Evolutionary conservation across 257 asterid genomes (phyloP).

Genomic region (Solanum clarkiae): DNA sequence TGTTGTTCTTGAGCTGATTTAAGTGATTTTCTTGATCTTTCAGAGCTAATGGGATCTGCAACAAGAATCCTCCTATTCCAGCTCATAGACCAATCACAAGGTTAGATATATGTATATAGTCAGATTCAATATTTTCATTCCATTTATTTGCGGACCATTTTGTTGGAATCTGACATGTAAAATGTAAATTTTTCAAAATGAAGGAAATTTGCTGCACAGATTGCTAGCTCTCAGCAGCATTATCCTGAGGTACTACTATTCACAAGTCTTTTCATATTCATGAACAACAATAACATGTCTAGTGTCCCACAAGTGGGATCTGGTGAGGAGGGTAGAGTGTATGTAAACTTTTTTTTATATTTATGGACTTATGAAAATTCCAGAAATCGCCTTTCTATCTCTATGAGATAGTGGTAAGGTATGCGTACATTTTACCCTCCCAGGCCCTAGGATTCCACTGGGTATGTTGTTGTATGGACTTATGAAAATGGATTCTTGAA

Average conservation of each 20-base stretch:
- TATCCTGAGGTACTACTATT: constrained; percentile 31
- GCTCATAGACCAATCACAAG: constrained; percentile 70
- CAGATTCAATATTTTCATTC: neutral
- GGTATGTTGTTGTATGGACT: neutral
- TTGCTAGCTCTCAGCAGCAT: constrained; percentile 35
- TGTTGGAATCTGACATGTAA: neutral
- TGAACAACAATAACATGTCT: neutral
- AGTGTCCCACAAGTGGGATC: neutral
- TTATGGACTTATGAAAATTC: neutral
- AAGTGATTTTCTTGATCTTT: neutral
- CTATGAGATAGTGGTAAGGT: no score
- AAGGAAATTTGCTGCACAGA: constrained; percentile 73
- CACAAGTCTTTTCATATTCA: neutral
- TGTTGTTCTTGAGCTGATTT: neutral
- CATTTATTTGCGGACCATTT: neutral
- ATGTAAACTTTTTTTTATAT: neutral
- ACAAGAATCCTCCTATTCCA: constrained; percentile 35
- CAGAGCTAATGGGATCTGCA: constrained; percentile 42
- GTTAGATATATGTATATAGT: neutral
- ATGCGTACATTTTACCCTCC: no score
- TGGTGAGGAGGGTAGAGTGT: neutral
- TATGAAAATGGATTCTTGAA: neutral
- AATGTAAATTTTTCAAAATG: neutral
- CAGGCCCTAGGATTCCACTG: no score
- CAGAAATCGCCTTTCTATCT: no score